phyloP scores from a whole-genome alignment of 2,329 filamentous ascomycete species.

The Paramyrothecium sp. region DNA sequence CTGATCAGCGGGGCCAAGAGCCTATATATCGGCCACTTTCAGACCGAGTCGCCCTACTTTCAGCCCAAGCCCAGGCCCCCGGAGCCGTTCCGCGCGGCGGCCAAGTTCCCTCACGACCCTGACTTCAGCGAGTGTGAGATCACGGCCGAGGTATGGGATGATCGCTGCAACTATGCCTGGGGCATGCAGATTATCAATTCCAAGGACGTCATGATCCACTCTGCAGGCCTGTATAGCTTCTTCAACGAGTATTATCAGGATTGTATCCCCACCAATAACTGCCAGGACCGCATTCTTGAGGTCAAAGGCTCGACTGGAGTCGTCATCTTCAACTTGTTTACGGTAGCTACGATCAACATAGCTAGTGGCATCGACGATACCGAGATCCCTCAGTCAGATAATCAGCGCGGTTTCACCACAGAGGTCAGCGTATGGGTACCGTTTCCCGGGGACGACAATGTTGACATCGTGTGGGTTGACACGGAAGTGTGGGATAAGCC shows the following conservation, averaged over 20 bases:
- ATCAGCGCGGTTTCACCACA: constrained; percentile 19
- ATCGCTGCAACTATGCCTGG: constrained; percentile 38
- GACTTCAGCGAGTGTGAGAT: constrained; percentile 27
- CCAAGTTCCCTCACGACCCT: constrained; percentile 8
- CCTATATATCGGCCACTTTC: constrained; percentile 48
- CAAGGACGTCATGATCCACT: constrained; percentile 45
- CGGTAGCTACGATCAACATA: constrained; percentile 11
- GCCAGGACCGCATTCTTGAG: constrained; percentile 34
- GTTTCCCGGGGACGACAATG: constrained; percentile 12
- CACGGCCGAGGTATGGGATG: constrained; percentile 1
- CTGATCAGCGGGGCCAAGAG: constrained; percentile 46
- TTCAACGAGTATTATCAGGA: constrained; percentile 55
- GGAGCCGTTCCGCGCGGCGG: constrained; percentile 35
- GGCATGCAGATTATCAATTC: constrained; percentile 50
- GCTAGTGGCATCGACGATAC: constrained; percentile 10
- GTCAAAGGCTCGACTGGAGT: constrained; percentile 13
- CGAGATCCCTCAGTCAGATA: constrained; percentile 11
- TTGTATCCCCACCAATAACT: constrained; percentile 44
- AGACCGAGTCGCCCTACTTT: constrained; percentile 58
- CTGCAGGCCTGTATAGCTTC: constrained; percentile 56
- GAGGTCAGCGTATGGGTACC: constrained; percentile 23
- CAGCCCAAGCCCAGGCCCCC: constrained; percentile 48
- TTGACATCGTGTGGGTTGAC: constrained; percentile 18
- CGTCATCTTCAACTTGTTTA: constrained; percentile 16
- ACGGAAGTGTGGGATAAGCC: constrained; percentile 8